Evolutionary conservation across 2,329 filamentous ascomycete genomes (phyloP), one percentile per base, ranked within the genome.

Genomic region (Rutstroemia sp.): DNA sequence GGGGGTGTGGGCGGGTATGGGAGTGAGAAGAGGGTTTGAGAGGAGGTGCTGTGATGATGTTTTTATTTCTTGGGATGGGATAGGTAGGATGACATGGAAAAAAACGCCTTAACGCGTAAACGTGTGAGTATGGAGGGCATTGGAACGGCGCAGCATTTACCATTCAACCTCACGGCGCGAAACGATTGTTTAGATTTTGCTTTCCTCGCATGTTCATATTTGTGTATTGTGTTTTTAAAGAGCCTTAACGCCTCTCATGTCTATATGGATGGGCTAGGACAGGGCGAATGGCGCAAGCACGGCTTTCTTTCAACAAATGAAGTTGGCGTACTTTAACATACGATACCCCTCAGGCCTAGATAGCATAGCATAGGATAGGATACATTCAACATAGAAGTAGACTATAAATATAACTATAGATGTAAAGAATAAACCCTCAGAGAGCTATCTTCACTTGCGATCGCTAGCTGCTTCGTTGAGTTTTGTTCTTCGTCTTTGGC

Each of bases 1-100:
- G 78, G 82, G 50, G 82, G 82, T 1, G 77, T 81, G 63, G 84
- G 83, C 10, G 84, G 84, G 0, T 87, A 87, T 72, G 84, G 84
- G 0, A 67, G 74, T 45, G 80, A 84, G 72, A 80, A 77, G 67
- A 70, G 53, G 57, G 49, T 50, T 46, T 58, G 49, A 48, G 45
- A 40, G 25, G 23, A 25, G 49, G 23, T 14, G n/a, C 42, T 30
- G 10, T 8, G 1, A 30, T 30, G 27, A 30, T 10, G 27, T 10
- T 30, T 30, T 30, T 30, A 10, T 30, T 30, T 30, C 8, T 30
- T 30, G 34, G 12, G 21, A 54, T 30, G 27, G 40, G 4, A 36
- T 48, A 12, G 34, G 40, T 54, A 23, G 42, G 38, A 34, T 40
- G 51, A 34, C 48, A 23, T 38, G 23, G 2, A 9, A 25, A 23